Percentiles rank a stretch among this genome's conserved stretches.
Evolutionary conservation across 495 filamentous ascomycete species (phyloP).

Genomic region (Aspergillus saccharolyticus): DNA sequence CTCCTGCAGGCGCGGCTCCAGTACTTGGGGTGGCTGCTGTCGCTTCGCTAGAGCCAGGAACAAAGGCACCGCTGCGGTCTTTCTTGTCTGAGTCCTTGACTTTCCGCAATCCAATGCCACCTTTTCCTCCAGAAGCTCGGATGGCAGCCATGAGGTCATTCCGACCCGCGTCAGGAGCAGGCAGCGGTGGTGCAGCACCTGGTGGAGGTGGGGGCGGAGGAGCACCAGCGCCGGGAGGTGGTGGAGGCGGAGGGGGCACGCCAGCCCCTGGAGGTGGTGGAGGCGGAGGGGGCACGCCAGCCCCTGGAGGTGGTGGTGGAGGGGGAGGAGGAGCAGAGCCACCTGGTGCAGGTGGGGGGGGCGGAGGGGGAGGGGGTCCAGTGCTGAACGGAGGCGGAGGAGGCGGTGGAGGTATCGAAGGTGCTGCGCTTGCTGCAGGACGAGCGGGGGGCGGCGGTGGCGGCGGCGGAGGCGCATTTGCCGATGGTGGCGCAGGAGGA

Average conservation of each 20-base stretch:
- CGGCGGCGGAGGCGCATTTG: constrained; percentile 20
- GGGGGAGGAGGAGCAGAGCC: constrained; percentile 39
- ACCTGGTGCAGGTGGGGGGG: constrained; percentile 25
- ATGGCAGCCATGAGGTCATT: constrained; percentile 78
- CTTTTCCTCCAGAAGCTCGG: constrained; percentile 66
- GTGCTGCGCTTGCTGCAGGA: constrained; percentile 34
- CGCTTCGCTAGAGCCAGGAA: constrained; percentile 55
- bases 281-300: constrained; percentile 27
- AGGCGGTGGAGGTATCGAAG: constrained; percentile 39
- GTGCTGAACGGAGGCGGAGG: constrained; percentile 57
- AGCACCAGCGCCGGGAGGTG: constrained; percentile 44
- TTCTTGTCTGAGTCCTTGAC: constrained; percentile 70
- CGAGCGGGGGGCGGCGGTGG: constrained; percentile 39
- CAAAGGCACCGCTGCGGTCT: constrained; percentile 70
- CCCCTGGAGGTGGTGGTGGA: constrained; percentile 38
- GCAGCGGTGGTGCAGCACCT: constrained; percentile 55
- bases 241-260: constrained; percentile 52
- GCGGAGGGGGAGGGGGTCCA: constrained; percentile 29
- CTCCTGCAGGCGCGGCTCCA: constrained; percentile 53
- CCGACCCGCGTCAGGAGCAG: constrained; percentile 47
- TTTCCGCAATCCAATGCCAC: constrained; percentile 67
- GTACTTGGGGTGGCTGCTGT: constrained; percentile 45
- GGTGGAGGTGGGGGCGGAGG: constrained; percentile 58
- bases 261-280: constrained; percentile 53
- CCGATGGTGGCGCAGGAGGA: constrained; percentile 43